phyloP scores from a whole-genome alignment of 164 flowering plant genomes.

The Kingdonia uniflora region DNA sequence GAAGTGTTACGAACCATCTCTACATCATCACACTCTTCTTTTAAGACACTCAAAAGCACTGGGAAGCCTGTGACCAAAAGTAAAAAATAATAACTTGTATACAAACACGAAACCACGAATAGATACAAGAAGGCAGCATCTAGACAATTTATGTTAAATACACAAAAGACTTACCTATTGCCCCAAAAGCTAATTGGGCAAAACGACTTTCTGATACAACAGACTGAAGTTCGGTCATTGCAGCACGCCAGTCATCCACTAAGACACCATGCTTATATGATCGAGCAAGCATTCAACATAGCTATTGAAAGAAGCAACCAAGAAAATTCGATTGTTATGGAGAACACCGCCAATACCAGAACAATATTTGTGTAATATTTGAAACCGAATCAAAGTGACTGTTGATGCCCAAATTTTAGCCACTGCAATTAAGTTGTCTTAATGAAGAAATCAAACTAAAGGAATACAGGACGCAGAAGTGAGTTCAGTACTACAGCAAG shows the following conservation, averaged over 20 bases:
- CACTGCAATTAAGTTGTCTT: too few species aligned
- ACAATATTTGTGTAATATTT: too few species aligned
- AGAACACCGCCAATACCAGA: too few species aligned
- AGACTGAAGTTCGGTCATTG: slow-evolving; percentile 84
- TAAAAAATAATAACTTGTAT: background rate
- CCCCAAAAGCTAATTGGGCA: slow-evolving; percentile 94
- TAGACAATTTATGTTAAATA: background rate
- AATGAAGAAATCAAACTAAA: too few species aligned
- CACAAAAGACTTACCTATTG: slow-evolving; percentile 52
- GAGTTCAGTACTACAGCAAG: too few species aligned
- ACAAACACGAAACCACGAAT: too few species aligned
- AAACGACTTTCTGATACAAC: slow-evolving; percentile 76
- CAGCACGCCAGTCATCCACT: slow-evolving; percentile 85
- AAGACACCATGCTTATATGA: slow-evolving; percentile 82
- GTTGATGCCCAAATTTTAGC: too few species aligned
- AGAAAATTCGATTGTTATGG: background rate
- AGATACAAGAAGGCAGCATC: slow-evolving; percentile 1
- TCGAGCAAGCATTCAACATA: slow-evolving; percentile 89
- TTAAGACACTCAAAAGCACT: slow-evolving; percentile 66
- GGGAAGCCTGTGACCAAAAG: slow-evolving; percentile 67
- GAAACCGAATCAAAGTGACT: too few species aligned
- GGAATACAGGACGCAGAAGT: too few species aligned
- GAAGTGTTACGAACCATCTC: slow-evolving; percentile 64
- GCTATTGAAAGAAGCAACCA: slow-evolving; percentile 21
- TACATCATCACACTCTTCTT: slow-evolving; percentile 88